Evolutionary conservation across 78 protist genomes (phyloP).

Genomic region (Dictyostelium citrinum): DNA sequence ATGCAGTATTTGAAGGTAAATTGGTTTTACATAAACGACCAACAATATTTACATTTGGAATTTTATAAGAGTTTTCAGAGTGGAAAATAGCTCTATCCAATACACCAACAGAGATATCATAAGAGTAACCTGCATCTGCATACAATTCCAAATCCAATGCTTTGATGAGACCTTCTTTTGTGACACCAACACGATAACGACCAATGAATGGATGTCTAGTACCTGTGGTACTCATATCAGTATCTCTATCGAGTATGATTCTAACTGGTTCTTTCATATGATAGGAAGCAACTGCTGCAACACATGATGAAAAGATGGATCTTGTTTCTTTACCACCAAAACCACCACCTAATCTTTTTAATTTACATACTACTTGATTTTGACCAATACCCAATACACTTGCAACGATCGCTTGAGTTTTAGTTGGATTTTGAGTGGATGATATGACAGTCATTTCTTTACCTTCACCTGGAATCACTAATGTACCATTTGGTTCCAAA

Average conservation of each 20-base stretch:
- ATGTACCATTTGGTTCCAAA: conserved; percentile 89
- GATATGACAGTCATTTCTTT: conserved; percentile 70
- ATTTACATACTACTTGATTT: conserved; percentile 62
- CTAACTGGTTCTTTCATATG: conserved; percentile 81
- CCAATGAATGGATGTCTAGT: conserved; percentile 90
- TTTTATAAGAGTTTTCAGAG: conserved; percentile 90
- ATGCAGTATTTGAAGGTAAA: conserved; percentile 96
- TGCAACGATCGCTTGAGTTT: conserved; percentile 83
- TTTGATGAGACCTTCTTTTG: conserved; percentile 64
- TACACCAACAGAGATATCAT: conserved; percentile 91
- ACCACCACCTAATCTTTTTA: conserved; percentile 97
- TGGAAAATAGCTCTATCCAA: conserved; percentile 90
- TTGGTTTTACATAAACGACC: conserved; percentile 91
- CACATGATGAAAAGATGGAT: conserved; percentile 8
- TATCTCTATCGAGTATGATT: conserved; percentile 82
- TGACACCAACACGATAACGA: conserved; percentile 83
- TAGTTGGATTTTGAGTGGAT: conserved; percentile 89
- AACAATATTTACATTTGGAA: conserved; percentile 80
- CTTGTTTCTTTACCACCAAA: conserved; percentile 98
- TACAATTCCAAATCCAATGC: conserved; percentile 47
- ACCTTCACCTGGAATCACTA: conserved; percentile 93
- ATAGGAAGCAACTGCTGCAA: conserved; percentile 87
- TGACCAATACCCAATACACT: conserved; percentile 86
- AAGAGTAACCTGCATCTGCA: conserved; percentile 91
- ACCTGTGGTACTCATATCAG: conserved; percentile 91